Base-by-base conservation (phyloP, 2,329 filamentous ascomycete species). In the Talaromyces funiculosus region DNA sequence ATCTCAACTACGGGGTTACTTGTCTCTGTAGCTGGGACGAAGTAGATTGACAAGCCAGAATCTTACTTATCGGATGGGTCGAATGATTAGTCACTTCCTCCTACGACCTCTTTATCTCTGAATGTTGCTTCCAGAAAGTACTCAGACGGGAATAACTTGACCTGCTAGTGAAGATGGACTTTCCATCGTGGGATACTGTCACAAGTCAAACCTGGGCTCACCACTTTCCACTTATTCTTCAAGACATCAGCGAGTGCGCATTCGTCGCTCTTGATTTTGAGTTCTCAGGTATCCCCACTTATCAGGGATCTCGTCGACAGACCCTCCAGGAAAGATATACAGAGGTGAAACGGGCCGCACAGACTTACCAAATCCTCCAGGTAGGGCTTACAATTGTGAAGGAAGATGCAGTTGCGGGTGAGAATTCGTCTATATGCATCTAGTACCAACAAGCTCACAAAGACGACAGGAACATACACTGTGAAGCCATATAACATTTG, bases 211-310 rank as follows among this genome's bases (percentile, higher is more conserved):
- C 79, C 53, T 86, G 84, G 68, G 72, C 75, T 29, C 71, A 75
- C 31, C 73, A 80, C 29, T 73, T 87, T 6, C 77, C 86, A 3
- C 77, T 78, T 40, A 80, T 89, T 37, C 72, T 89, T 20, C 76
- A 81, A 62, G 77, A 83, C 60, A 80, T 89, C 60, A 80, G 83
- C 26, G 77, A 81, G 59, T 81, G 84, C 35, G 78, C 80, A 62
- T 88, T 88, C 66, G 82, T 89, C 12, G 78, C 85, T 3, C 77
- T 89, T 61, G 86, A 89, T 67, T 77, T 88, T 12, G 86, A 89
- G 71, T 81, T 89, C 49, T 88, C 86, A 14, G 86, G 86, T 2
- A 85, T 89, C 22, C 77, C 79, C 2, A 71, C 71, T 12, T 78
- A 78, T 24, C 73, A 75, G 47, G 66, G 67, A 14, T 65, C 67